Evolutionary conservation across 768 basidiomycete species (phyloP).

Genomic region (Calocybe indica): DNA sequence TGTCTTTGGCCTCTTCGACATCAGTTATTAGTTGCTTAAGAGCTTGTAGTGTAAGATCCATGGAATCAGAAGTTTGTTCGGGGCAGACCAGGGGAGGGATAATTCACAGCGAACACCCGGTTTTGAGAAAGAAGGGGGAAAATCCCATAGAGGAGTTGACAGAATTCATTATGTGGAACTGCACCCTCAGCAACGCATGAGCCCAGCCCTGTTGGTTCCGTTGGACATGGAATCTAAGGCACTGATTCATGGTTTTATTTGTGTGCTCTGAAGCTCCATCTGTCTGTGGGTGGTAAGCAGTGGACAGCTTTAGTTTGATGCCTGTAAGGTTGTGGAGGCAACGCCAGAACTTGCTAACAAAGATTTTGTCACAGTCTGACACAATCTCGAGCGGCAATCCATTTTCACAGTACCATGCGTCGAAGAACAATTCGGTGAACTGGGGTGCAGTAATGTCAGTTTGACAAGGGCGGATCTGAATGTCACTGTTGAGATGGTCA

Average conservation of each 20-base stretch:
- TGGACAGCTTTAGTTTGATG: slow-evolving; percentile 20
- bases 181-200: slow-evolving; percentile 19
- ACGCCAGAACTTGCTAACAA: slow-evolving; percentile 4
- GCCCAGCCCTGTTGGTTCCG: slow-evolving; percentile 24
- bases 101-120: too few relatives aligned
- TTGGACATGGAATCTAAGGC: slow-evolving; percentile 17
- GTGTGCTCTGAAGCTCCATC: slow-evolving; percentile 27
- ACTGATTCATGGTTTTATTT: slow-evolving; percentile 22
- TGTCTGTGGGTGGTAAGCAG: slow-evolving; percentile 6
- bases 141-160: slow-evolving; percentile 26
- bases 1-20: too few relatives aligned
- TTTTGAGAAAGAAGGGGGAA: slow-evolving; percentile 25
- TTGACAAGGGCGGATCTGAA: too few relatives aligned
- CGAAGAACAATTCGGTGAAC: too few relatives aligned
- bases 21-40: too few relatives aligned
- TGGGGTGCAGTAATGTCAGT: too few relatives aligned
- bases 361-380: slow-evolving; percentile 13
- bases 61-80: too few relatives aligned
- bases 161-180: slow-evolving; percentile 31
- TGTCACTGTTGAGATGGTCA: too few relatives aligned
- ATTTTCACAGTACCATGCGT: too few relatives aligned
- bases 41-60: too few relatives aligned
- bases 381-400: slow-evolving; percentile 23
- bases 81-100: too few relatives aligned
- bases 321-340: slow-evolving; percentile 13